Evolutionary conservation across 257 asterid species (phyloP).

Genomic region (Solanum rostratum): DNA sequence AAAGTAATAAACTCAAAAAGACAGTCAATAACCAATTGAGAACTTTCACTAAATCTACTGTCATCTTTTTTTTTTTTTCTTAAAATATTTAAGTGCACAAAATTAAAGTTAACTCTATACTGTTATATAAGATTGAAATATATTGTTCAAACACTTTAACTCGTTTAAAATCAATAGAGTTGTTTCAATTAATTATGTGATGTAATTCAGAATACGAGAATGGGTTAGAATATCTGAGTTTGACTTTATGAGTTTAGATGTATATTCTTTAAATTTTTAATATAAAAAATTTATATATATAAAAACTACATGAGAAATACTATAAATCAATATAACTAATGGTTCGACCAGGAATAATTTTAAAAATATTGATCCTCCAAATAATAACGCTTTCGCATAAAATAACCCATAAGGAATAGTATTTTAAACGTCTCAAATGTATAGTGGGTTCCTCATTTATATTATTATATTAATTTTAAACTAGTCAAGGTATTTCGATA

Average conservation of each 20-base stretch:
- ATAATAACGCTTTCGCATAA: background rate
- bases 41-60: background rate
- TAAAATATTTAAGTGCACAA: background rate
- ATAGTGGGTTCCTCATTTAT: background rate
- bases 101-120: background rate
- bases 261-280: background rate
- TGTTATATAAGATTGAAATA: background rate
- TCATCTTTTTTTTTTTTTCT: background rate
- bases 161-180: background rate
- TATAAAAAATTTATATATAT: background rate
- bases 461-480: background rate
- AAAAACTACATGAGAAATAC: background rate
- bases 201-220: no score
- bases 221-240: background rate
- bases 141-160: background rate
- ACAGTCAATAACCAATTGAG: background rate
- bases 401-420: background rate
- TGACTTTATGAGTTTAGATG: background rate
- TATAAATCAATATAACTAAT: background rate
- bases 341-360: background rate
- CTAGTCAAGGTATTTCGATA: background rate
- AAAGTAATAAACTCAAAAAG: background rate
- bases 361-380: background rate
- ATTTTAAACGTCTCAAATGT: background rate
- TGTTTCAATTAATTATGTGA: background rate